phyloP scores from a whole-genome alignment of 2,329 filamentous ascomycete species.

The Tolypocladium sp. region DNA sequence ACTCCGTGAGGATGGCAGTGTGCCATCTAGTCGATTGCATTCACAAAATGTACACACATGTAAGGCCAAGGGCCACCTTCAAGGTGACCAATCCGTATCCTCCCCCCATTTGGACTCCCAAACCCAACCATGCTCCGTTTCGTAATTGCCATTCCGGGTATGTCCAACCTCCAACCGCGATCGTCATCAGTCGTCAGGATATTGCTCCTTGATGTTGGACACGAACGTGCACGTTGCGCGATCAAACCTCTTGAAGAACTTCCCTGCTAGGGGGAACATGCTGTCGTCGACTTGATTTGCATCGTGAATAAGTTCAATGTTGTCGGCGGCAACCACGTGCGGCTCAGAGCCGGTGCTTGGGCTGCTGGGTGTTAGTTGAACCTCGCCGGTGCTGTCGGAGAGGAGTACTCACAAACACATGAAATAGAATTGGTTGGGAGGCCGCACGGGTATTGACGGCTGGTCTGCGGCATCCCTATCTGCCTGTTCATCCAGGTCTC shows the following conservation, averaged over 20 bases:
- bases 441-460: conserved; percentile 8
- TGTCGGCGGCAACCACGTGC: conserved; percentile 54
- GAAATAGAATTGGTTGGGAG: conserved; percentile 51
- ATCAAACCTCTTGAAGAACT: conserved; percentile 86
- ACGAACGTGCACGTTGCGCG: conserved; percentile 57
- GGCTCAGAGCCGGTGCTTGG: conserved; percentile 23
- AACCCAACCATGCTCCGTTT: background rate
- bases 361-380: conserved; percentile 9
- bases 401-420: conserved; percentile 65
- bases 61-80: background rate
- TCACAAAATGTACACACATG: background rate
- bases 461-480: conserved; percentile 13
- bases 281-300: conserved; percentile 37
- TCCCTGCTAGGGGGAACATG: conserved; percentile 64
- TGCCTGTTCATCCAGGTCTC: conserved; percentile 15
- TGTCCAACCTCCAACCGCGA: background rate
- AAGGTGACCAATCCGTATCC: background rate
- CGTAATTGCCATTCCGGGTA: background rate
- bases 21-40: background rate
- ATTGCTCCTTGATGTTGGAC: conserved; percentile 72
- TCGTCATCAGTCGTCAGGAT: conserved; percentile 63
- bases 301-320: conserved; percentile 55
- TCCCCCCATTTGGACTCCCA: background rate
- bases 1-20: background rate
- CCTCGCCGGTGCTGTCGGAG: background rate